A percentile compares a stretch with the other conserved stretches of the same genome.
Evolutionary conservation across 768 basidiomycete genomes (phyloP).

Genomic region (Harrya chromipes): DNA sequence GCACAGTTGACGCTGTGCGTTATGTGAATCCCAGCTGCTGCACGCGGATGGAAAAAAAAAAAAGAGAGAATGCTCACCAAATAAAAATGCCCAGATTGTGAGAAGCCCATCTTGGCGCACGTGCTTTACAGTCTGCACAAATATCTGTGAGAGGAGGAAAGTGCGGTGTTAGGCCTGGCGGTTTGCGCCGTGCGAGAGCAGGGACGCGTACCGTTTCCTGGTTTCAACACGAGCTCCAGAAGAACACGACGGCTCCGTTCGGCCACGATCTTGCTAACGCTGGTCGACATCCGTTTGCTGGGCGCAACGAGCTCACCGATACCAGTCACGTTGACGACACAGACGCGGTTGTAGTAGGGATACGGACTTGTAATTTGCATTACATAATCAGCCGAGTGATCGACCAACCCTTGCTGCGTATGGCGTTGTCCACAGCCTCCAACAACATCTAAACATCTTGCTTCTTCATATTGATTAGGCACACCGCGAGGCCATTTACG

Average conservation of each 20-base stretch:
- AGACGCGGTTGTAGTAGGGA: not conserved
- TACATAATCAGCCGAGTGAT: constrained; percentile 18
- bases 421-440: not conserved
- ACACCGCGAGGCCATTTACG: constrained; percentile 13
- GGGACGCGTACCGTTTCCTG: constrained; percentile 72
- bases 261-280: constrained; percentile 53
- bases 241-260: constrained; percentile 67
- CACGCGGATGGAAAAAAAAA: not conserved
- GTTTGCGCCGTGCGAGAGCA: not conserved
- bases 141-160: constrained; percentile 48
- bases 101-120: constrained; percentile 86
- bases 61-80: constrained; percentile 52
- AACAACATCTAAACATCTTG: not conserved
- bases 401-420: constrained; percentile 2
- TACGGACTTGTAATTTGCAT: not conserved
- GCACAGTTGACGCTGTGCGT: constrained; percentile 74
- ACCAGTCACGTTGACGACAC: constrained; percentile 1
- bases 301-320: not conserved
- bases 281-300: constrained; percentile 24
- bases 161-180: constrained; percentile 3
- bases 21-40: constrained; percentile 5
- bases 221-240: constrained; percentile 62
- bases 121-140: constrained; percentile 91
- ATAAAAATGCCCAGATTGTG: constrained; percentile 87
- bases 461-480: constrained; percentile 3